Base-by-base conservation (phyloP, 2,329 filamentous ascomycete genomes). In the Davidsoniella virescens region DNA sequence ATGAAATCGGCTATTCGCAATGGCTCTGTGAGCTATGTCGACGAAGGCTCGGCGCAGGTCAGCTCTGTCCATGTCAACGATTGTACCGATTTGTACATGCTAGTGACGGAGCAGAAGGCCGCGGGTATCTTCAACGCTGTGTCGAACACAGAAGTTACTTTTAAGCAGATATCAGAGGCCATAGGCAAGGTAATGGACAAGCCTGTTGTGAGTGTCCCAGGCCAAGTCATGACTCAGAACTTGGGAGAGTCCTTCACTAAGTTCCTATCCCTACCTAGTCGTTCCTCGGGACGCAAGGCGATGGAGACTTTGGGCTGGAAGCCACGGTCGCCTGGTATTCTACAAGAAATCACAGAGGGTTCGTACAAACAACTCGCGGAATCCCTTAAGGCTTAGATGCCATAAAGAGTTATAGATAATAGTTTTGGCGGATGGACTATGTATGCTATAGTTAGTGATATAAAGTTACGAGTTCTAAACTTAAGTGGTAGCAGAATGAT, bases 31-130 rank as follows among this genome's bases (percentile, higher is more conserved):
- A 44, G 55, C 4, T 58, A 62, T 49, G 52, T 68, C 54, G 56
- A 61, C 42, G 57, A 58, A 6, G 65, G 64, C 3, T 50, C 54
- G 2, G 54, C 50, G 8, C 48, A 54, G n/a, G 62, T 60, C 5
- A 58, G 60, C 2, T 56, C 56, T 0, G 62, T 67, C 14, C 63
- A 71, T 52, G 63, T 70, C 1, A 64, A 69, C 26, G 69, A 71
- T 56, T 66, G 64, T 4, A 68, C 67, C 5, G 52, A 59, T 2
- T 54, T 69, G 18, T 69, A 66, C 50, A 56, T 70, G 7, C 60
- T 65, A 0, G 63, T 62, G 1, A 59, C 61, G 0, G 57, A 66
- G 52, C 63, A 62, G n/a, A 62, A 57, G 1, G 55, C 56, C 18
- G 55, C 61, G 2, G 63, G 64, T 1, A 60, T 60, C 1, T 70